Percentiles rank a stretch among this genome's conserved stretches.
Evolutionary conservation across 352 stramenopile genomes (phyloP).

Genomic region (Phytopythium oedochilum): DNA sequence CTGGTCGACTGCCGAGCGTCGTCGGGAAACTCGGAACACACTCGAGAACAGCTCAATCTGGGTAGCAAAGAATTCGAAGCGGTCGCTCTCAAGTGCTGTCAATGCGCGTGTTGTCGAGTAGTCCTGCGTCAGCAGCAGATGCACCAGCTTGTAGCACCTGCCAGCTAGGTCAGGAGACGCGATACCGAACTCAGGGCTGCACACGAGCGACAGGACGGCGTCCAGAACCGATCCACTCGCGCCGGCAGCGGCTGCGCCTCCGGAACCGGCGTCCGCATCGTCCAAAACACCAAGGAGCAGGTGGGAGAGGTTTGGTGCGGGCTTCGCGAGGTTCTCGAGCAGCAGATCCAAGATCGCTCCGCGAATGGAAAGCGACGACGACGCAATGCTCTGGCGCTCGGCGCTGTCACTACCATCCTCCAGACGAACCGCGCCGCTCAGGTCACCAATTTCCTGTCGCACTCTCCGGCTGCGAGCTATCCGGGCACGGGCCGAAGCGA

Average conservation of each 20-base stretch:
- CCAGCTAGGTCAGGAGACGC: conserved; percentile 61
- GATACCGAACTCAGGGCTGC: conserved; percentile 57
- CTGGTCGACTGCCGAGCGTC: conserved; percentile 26
- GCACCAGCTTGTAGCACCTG: conserved; percentile 59
- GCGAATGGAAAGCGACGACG: conserved; percentile 44
- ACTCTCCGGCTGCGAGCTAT: neutral
- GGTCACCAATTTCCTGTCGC: conserved; percentile 7
- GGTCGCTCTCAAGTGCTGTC: conserved; percentile 49
- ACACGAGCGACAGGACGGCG: conserved; percentile 70
- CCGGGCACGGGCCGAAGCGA: neutral
- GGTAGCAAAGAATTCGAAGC: conserved; percentile 60
- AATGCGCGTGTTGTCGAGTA: conserved; percentile 57
- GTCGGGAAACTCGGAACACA: conserved; percentile 34
- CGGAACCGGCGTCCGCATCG: neutral
- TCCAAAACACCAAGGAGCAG: conserved; percentile 59
- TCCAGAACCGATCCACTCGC: conserved; percentile 36
- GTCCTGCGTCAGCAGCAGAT: conserved; percentile 58
- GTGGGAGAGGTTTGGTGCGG: conserved; percentile 70
- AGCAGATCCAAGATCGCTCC: conserved; percentile 68
- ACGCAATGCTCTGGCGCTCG: conserved; percentile 7
- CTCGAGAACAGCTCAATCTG: conserved; percentile 60
- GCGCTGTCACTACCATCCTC: conserved; percentile 3
- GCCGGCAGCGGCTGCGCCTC: neutral
- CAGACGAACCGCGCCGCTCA: neutral
- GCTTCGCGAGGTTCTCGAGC: conserved; percentile 72